A percentile compares a stretch with the other conserved stretches of the same genome.
Evolutionary conservation across 441 rosid species (phyloP).

Genomic region (Adansonia gregorii): DNA sequence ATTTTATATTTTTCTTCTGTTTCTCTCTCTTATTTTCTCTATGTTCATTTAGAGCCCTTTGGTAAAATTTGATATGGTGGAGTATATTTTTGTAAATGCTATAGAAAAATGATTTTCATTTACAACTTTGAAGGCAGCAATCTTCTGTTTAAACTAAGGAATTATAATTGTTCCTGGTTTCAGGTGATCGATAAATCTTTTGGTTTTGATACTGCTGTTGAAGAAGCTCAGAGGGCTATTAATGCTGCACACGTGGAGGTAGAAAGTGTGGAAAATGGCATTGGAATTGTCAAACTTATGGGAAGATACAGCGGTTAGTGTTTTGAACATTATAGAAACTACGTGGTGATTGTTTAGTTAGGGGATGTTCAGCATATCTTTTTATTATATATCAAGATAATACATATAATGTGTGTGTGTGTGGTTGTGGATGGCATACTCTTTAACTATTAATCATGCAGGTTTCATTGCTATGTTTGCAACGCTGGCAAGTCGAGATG

Average conservation of each 20-base stretch:
- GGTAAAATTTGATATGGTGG: neutral
- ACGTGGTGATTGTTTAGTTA: neutral
- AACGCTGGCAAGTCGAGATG: conserved; percentile 78
- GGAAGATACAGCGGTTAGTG: conserved; percentile 74
- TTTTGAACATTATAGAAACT: conserved; percentile 21
- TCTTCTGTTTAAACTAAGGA: conserved; percentile 3
- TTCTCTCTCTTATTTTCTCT: conserved; percentile 6
- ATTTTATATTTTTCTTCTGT: neutral
- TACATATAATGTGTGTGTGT: neutral
- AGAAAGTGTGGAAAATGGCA: conserved; percentile 77
- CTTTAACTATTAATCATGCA: conserved; percentile 36
- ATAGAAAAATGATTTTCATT: neutral
- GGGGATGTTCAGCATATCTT: conserved; percentile 13
- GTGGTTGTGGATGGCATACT: conserved; percentile 3
- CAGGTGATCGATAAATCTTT: conserved; percentile 77
- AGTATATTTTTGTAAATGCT: conserved; percentile 12
- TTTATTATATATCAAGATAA: neutral
- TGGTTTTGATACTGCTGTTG: conserved; percentile 80
- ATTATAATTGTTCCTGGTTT: conserved; percentile 23
- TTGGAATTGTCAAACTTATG: conserved; percentile 76
- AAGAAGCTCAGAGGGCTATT: conserved; percentile 80
- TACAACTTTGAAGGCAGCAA: neutral
- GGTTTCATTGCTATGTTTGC: conserved; percentile 77
- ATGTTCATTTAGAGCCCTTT: neutral
- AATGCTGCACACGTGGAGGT: conserved; percentile 85